Conservation (phyloP, 139 green algal species). For the Volvox africanus region DNA sequence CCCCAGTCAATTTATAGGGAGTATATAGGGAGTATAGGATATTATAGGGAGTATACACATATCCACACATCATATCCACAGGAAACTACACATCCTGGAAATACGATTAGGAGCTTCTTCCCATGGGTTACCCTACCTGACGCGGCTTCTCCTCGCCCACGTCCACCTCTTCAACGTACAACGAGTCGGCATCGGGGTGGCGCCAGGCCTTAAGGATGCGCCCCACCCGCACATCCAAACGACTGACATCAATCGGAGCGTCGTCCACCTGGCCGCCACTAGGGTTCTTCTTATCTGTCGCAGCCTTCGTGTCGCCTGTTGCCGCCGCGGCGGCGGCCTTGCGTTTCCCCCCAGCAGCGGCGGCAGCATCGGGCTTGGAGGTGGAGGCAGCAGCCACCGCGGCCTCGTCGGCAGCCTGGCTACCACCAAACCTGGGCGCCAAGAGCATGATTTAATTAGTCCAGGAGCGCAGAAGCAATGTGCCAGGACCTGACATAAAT, state of each 20-base stretch:
- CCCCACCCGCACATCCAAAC: conserved; percentile 72
- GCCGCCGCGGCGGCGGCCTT: not conserved
- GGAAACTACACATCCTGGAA: too few species aligned
- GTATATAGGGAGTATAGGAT: too few species aligned
- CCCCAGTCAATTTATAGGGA: too few species aligned
- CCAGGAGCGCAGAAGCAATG: too few species aligned
- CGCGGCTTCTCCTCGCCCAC: conserved; percentile 83
- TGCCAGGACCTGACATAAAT: too few species aligned
- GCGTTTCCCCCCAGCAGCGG: not conserved
- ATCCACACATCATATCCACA: too few species aligned
- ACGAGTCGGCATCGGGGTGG: conserved; percentile 76
- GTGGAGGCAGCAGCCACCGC: not conserved
- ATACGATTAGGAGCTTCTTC: too few species aligned
- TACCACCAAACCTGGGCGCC: conserved; percentile 19
- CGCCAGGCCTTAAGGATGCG: conserved; percentile 65
- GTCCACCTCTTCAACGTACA: conserved; percentile 70
- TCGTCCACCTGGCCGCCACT: not conserved
- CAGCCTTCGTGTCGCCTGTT: conserved; percentile 8
- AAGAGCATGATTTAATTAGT: too few species aligned
- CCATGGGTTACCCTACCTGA: conserved; percentile 45
- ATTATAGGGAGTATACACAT: too few species aligned
- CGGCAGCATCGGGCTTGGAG: not conserved
- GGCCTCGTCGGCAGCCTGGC: conserved; percentile 22
- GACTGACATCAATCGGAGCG: conserved; percentile 21
- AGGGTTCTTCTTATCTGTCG: conserved; percentile 3